Percentiles rank a stretch among this genome's conserved stretches.
These are phyloP conservation scores for Nicotiana paniculata DNA, from an alignment of 257 asterid species.

Conservation along the genomic window DNA sequence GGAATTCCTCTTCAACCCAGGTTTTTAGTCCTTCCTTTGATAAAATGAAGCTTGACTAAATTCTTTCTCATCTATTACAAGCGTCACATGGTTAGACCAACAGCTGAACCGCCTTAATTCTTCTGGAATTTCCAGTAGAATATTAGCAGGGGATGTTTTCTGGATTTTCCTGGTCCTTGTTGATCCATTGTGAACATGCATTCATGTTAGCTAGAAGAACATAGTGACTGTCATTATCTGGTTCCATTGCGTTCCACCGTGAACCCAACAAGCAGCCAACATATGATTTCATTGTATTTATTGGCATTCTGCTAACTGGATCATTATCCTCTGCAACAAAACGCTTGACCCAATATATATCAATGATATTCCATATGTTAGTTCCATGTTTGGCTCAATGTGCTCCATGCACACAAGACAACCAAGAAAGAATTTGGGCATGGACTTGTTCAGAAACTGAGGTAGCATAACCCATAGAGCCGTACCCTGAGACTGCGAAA, in stretches of 20 bases:
- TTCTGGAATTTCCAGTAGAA: too few species aligned
- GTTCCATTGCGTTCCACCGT: too few species aligned
- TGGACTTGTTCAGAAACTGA: background rate
- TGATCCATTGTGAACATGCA: background rate
- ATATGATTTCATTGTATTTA: too few species aligned
- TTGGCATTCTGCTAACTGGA: too few species aligned
- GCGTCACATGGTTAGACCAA: background rate
- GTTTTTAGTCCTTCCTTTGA: background rate
- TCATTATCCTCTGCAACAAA: too few species aligned
- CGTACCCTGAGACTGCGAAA: background rate
- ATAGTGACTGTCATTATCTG: too few species aligned
- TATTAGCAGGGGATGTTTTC: background rate
- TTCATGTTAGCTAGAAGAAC: background rate
- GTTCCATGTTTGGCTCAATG: too few species aligned
- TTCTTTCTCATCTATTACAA: background rate
- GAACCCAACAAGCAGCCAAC: too few species aligned
- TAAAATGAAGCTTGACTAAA: background rate
- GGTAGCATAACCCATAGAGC: constrained; percentile 1
- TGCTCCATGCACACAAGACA: too few species aligned
- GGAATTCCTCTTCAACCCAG: background rate
- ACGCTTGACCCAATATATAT: too few species aligned
- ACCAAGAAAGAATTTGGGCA: background rate
- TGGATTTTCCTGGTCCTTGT: background rate
- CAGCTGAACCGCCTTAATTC: too few species aligned
- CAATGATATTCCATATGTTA: too few species aligned